Evolutionary conservation across 1,284 basidiomycete genomes (phyloP), one percentile per base, ranked within the genome.

Genomic region (Xerocomus nothofagi): DNA sequence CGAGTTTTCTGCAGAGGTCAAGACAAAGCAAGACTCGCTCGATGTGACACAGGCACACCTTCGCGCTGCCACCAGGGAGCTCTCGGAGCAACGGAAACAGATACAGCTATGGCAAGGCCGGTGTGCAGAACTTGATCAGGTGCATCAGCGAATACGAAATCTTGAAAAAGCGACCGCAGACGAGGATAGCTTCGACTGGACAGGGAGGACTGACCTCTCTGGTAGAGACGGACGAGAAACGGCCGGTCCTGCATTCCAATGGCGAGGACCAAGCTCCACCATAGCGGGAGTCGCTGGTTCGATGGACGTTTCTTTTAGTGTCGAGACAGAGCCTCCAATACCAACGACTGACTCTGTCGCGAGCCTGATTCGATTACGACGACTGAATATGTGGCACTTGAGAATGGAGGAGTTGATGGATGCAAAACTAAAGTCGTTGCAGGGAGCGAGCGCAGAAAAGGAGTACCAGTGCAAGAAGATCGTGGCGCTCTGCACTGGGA

Each of bases 391-490:
- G 58, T 98, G 93, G 93, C 85, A 96, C 65, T 68, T 78, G 45
- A 77, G 91, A 50, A 83, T 90, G 69, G 85, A 91, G 60, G 77
- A 80, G 50, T 64, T 95, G 44, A 80, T 95, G 63, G 77, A 84
- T 50, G 77, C 80, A 53, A 75, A 88, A 52, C 69, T 96, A 49
- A 77, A 79, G 57, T 79, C 79, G 33, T 70, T 96, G 54, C 84
- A 90, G 58, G 89, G 89, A 32, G 85, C 86, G 38, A 88, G 85
- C 63, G 86, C 87, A 14, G 89, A 89, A 68, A 92, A 90, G 68
- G 88, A 93, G 63, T 86, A 86, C 58, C 86, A 91, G 70, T 97
- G 91, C 73, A 88, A 92, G 70, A 92, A 86, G 71, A 88, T 98
- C 53, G 88, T 98, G 18, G 85, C 92, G 20, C 73, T 96, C 46